Base-by-base conservation (phyloP, 148 eudicot species). In the Fagopyrum homotropicum region DNA sequence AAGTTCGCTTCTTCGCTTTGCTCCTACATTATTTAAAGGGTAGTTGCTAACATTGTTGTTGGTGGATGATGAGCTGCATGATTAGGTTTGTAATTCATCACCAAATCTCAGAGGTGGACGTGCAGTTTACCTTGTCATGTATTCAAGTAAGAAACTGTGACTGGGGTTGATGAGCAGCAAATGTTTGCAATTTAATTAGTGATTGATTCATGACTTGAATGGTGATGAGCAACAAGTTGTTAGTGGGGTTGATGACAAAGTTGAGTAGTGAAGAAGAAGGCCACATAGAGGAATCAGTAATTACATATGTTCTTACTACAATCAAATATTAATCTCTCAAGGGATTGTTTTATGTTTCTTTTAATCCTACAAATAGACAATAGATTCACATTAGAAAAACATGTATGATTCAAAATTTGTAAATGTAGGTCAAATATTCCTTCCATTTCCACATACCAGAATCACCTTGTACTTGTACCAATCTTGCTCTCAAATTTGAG, bases 51-150 rank as follows among this genome's bases (percentile, higher is more conserved):
- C 19, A 59, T 59, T n/a, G 26, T 8, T 30, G 6, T 52, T 74
- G 46, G 26, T 22, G 26, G 26, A 22, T 29, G 6, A 49, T 6
- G 54, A 14, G 16, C 71, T 78, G 76, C 89, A 94, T 93, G 72
- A 69, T 94, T 35, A 84, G 98, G 86, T 72, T 94, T 56, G 98
- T 91, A 4, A 48, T 86, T 63, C 98, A 94, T 83, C 89, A 91
- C 77, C 98, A 94, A 81, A 83, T 94, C 69, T 87, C 93, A 17
- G 83, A 52, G 66, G 84, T 78, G 12, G 97, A 94, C 76, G 91
- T 94, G 79, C 88, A 85, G 50, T 85, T 81, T 74, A 76, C 93
- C 8, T 63, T 91, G 78, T 85, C 96, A 43, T 87, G 96, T 88
- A 81, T 91, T 60, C 86, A 87, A 97, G 97, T 91, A 82, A 78